phyloP scores from a whole-genome alignment of 805 yeast species.

The Kuraishia ogatae region DNA sequence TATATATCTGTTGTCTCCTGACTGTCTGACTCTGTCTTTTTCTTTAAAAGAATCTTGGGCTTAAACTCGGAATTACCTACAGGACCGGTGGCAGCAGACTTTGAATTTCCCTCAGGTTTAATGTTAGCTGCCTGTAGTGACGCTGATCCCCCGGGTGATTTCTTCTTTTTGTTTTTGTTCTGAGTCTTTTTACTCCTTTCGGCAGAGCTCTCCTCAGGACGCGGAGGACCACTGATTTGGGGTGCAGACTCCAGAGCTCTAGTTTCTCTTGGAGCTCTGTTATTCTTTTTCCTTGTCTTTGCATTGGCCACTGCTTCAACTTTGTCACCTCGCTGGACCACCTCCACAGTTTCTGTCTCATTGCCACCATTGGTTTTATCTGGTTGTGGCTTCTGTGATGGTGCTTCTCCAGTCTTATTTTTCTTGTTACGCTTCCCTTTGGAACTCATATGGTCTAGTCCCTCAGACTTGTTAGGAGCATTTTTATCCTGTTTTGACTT shows the following conservation, averaged over 20 bases:
- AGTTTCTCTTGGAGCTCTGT: neutral
- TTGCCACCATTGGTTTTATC: neutral
- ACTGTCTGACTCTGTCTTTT: neutral
- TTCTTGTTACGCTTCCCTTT: neutral
- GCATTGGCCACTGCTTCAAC: neutral
- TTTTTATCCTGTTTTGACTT: conserved; percentile 4
- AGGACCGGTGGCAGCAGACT: neutral
- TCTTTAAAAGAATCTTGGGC: neutral
- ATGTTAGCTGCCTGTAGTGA: no score
- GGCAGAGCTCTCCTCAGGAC: neutral
- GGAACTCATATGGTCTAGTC: no score
- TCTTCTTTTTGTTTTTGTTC: neutral
- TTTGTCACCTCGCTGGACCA: neutral
- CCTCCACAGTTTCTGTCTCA: no score
- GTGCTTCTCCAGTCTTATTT: neutral
- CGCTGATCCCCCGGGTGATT: neutral
- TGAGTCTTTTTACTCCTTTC: neutral
- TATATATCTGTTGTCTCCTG: neutral
- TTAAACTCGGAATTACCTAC: neutral
- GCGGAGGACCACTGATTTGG: neutral
- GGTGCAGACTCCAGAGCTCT: neutral
- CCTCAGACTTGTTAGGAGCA: neutral
- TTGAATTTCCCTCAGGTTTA: no score
- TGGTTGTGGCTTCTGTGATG: neutral
- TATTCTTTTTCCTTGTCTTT: conserved; percentile 1